These are phyloP conservation scores for Debaryomyces fabryi DNA, from an alignment of 1,139 yeast species.

Conservation along the genomic window DNA sequence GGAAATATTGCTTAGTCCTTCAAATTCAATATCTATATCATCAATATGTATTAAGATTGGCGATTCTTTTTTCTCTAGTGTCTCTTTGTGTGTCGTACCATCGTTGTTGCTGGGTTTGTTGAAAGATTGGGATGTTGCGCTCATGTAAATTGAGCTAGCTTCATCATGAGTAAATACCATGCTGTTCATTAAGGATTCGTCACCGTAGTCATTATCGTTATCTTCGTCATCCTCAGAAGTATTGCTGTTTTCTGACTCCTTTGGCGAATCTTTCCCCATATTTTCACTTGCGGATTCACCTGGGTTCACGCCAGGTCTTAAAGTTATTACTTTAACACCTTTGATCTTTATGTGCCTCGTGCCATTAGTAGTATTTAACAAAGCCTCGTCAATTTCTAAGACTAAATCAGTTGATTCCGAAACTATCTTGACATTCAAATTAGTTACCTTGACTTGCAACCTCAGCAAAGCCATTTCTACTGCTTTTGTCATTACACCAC, in stretches of 20 bases:
- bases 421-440: conserved; percentile 50
- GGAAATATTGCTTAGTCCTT: conserved; percentile 52
- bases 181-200: conserved; percentile 56
- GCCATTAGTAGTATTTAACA: conserved; percentile 50
- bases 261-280: conserved; percentile 16
- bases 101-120: conserved; percentile 20
- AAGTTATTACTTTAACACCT: conserved; percentile 40
- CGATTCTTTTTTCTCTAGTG: conserved; percentile 13
- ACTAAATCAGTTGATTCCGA: conserved; percentile 52
- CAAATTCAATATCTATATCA: conserved; percentile 43
- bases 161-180: conserved; percentile 70
- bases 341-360: conserved; percentile 41
- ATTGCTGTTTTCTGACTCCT: conserved; percentile 16
- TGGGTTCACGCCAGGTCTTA: conserved; percentile 41
- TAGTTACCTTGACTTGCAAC: conserved; percentile 49
- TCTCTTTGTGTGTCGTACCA: conserved; percentile 12
- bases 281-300: conserved; percentile 25
- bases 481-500: conserved; percentile 62
- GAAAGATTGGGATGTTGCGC: conserved; percentile 63
- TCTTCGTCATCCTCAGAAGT: conserved; percentile 22
- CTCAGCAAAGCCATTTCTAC: conserved; percentile 73
- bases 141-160: conserved; percentile 78
- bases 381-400: conserved; percentile 42
- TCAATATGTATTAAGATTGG: conserved; percentile 38
- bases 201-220: conserved; percentile 37